Percentiles rank a stretch among this genome's conserved stretches.
phyloP scores from a whole-genome alignment of 208 protist species.

The Hexamita inflata region DNA sequence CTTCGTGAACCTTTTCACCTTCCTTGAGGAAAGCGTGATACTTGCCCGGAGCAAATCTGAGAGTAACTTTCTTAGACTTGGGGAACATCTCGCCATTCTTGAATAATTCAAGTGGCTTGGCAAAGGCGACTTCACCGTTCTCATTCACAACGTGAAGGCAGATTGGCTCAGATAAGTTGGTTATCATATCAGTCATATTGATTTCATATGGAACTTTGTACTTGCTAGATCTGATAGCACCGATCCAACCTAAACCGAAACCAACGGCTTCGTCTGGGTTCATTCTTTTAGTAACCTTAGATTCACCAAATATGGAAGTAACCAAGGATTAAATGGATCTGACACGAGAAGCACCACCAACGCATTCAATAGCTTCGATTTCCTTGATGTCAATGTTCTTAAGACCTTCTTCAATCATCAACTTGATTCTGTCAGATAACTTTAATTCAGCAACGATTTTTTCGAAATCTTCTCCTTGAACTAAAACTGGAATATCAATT shows the following conservation, averaged over 20 bases:
- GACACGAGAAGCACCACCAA: conserved; percentile 8
- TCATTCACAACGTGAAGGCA: neutral
- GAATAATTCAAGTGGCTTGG: neutral
- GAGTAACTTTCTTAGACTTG: neutral
- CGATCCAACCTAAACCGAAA: conserved; percentile 20
- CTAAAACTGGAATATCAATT: conserved; percentile 1
- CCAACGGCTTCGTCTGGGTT: conserved; percentile 7
- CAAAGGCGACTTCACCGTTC: neutral
- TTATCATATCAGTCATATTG: neutral
- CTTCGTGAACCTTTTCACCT: conserved; percentile 3
- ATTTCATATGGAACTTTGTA: neutral
- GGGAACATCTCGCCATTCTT: neutral
- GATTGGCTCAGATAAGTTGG: neutral
- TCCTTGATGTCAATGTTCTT: neutral
- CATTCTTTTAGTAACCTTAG: neutral
- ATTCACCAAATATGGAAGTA: neutral
- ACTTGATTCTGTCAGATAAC: neutral
- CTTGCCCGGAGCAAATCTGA: neutral
- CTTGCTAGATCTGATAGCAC: neutral
- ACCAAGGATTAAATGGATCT: neutral
- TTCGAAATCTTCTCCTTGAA: conserved; percentile 3
- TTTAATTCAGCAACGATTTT: too few species aligned
- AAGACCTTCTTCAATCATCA: neutral
- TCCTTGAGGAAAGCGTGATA: neutral
- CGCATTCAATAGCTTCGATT: conserved; percentile 13